These are phyloP conservation scores for Pharus latifolius DNA, from an alignment of 176 grass and related monocot genomes.

Conservation along the genomic window DNA sequence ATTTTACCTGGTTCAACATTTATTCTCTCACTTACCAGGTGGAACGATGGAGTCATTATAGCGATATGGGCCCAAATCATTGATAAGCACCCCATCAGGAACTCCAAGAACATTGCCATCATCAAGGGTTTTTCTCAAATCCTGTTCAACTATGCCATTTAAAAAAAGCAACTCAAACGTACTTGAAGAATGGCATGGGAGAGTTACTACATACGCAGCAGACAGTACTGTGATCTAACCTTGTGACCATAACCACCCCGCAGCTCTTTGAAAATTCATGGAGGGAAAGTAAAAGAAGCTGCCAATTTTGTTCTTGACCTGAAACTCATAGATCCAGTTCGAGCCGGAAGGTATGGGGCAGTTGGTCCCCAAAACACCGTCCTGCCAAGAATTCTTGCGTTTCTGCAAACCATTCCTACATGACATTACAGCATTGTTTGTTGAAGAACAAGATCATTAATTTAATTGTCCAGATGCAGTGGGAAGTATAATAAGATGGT, in stretches of 20 bases:
- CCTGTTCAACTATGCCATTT: not conserved
- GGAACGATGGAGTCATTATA: constrained; percentile 58
- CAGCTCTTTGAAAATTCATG: constrained; percentile 46
- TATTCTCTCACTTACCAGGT: constrained; percentile 63
- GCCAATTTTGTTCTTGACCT: constrained; percentile 85
- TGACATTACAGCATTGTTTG: not conserved
- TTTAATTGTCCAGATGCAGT: too few species aligned
- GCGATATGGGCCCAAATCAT: constrained; percentile 69
- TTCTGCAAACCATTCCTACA: constrained; percentile 73
- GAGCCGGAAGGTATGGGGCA: constrained; percentile 71
- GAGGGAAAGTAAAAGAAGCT: constrained; percentile 81
- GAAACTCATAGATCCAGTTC: constrained; percentile 94
- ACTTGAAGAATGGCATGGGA: constrained; percentile 15
- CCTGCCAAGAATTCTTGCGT: constrained; percentile 71
- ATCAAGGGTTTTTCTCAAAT: constrained; percentile 59
- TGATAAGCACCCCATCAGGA: constrained; percentile 67
- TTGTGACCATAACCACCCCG: too few species aligned
- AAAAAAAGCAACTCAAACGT: not conserved
- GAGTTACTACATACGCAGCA: constrained; percentile 25
- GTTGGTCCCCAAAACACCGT: constrained; percentile 80
- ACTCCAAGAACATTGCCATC: constrained; percentile 32
- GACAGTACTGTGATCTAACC: too few species aligned
- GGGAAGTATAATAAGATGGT: too few species aligned
- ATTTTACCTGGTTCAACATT: constrained; percentile 64
- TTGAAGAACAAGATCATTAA: not conserved